Base-by-base conservation (phyloP, 345 rosid species). In the Aquilaria malaccensis region DNA sequence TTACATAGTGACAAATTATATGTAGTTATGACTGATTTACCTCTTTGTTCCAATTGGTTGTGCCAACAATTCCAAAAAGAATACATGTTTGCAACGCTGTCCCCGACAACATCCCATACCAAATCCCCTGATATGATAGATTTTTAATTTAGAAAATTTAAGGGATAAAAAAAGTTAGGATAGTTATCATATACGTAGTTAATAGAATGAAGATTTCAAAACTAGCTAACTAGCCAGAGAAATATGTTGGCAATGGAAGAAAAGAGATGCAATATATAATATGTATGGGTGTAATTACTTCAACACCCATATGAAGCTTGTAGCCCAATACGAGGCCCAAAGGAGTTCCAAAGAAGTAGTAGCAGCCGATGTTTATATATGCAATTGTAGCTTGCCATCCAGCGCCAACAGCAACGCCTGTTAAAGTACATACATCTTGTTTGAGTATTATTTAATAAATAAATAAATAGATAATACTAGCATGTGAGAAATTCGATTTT, bases 381-480 rank as follows among this genome's bases (percentile, higher is more conserved):
- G 97, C 95, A 0, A 90, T 90, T 2, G 14, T 51, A 12, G 80
- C 81, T 77, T 87, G 97, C 97, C 97, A 90, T 72, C 97, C 91
- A 29, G 91, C 86, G 32, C 91, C 91, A 70, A 85, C 52, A 2
- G 91, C 91, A 66, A 82, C 79, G 0, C 91, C 91, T 85, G 12
- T 7, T 48, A 0, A 22, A 15, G 29, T 50, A 58, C 7, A 10
- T 22, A 22, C 22, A 22, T 22, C 22, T 22, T 22, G 22, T 22
- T 22, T 22, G 22, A 22, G 22, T 22, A 22, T 22, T 22, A 22
- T 22, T 22, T 0, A 22, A 22, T 22, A 22, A 22, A 22, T 22
- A 22, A 22, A 22, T 22, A 22, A 22, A 22, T 22, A 22, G 22
- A 22, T 22, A 22, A 22, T 22, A 22, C 22, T 22, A 22, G 22